Percentiles rank a stretch among this genome's conserved stretches.
Evolutionary conservation across 805 yeast species (phyloP).

Genomic region (Wickerhamomyces canadensis): DNA sequence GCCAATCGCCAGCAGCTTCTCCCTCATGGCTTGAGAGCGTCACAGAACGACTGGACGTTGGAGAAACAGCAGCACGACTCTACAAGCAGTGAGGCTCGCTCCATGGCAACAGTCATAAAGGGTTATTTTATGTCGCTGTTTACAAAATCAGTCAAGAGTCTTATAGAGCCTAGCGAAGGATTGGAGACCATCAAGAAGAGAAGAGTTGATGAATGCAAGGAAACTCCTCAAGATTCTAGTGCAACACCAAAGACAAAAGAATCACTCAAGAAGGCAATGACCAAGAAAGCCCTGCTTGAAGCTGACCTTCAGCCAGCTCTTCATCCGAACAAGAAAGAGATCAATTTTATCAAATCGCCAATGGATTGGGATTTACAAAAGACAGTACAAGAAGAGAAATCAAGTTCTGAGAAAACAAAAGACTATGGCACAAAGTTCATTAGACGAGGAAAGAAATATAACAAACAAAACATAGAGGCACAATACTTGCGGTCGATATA

Average conservation of each 20-base stretch:
- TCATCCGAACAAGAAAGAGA: slow-evolving; percentile 9
- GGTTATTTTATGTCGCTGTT: not conserved
- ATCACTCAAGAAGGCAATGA: slow-evolving; percentile 1
- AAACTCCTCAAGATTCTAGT: not conserved
- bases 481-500: slow-evolving; percentile 28
- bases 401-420: not conserved
- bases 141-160: not conserved
- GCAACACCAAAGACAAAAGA: not conserved
- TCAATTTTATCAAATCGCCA: slow-evolving; percentile 17
- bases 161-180: not conserved
- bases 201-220: slow-evolving; percentile 1
- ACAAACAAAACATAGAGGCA: slow-evolving; percentile 16
- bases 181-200: slow-evolving; percentile 8
- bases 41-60: slow-evolving; percentile 12
- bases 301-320: slow-evolving; percentile 10
- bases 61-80: slow-evolving; percentile 9
- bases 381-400: not conserved
- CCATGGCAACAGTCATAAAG: not conserved
- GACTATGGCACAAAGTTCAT: slow-evolving; percentile 35
- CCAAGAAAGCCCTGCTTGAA: slow-evolving; percentile 9
- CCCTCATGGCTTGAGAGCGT: slow-evolving; percentile 3
- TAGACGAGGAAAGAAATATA: slow-evolving; percentile 15
- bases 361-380: slow-evolving; percentile 17
- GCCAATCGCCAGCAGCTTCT: not conserved
- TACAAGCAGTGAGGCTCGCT: slow-evolving; percentile 13